Evolutionary conservation across 2,329 filamentous ascomycete species (phyloP).

Genomic region (Paraphaeosphaeria sporulosa): DNA sequence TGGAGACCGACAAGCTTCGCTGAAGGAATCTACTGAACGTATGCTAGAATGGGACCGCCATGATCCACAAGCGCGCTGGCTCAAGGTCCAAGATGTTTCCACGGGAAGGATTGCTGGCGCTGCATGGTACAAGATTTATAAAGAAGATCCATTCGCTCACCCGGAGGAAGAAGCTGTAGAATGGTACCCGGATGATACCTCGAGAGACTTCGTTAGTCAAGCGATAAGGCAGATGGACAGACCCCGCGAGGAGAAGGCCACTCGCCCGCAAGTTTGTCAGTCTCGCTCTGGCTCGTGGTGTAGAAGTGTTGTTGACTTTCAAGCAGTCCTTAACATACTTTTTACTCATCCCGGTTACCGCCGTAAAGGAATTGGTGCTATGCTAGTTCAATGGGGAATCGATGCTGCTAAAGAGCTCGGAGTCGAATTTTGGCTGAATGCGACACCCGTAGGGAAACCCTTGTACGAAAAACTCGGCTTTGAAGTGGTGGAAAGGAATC

Average conservation of each 20-base stretch:
- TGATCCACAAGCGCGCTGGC: constrained; percentile 37
- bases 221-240: constrained; percentile 10
- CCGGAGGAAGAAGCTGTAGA: too few relatives aligned
- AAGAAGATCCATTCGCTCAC: too few relatives aligned
- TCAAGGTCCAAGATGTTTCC: constrained; percentile 40
- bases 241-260: neutral
- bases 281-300: too few relatives aligned
- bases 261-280: constrained; percentile 8
- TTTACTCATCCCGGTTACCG: constrained; percentile 43
- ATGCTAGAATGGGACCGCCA: constrained; percentile 12
- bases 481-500: constrained; percentile 21
- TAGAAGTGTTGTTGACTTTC: neutral
- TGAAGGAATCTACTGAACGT: constrained; percentile 2
- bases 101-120: too few relatives aligned
- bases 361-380: constrained; percentile 39
- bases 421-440: constrained; percentile 38
- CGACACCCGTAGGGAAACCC: constrained; percentile 29
- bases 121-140: too few relatives aligned
- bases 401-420: constrained; percentile 36
- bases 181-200: too few relatives aligned
- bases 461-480: constrained; percentile 37
- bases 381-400: constrained; percentile 46
- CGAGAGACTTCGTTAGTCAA: constrained; percentile 14
- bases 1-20: constrained; percentile 2
- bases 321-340: constrained; percentile 43